These are phyloP conservation scores for Neurospora tetrasperma DNA, from an alignment of 495 filamentous ascomycete genomes.

Conservation along the genomic window DNA sequence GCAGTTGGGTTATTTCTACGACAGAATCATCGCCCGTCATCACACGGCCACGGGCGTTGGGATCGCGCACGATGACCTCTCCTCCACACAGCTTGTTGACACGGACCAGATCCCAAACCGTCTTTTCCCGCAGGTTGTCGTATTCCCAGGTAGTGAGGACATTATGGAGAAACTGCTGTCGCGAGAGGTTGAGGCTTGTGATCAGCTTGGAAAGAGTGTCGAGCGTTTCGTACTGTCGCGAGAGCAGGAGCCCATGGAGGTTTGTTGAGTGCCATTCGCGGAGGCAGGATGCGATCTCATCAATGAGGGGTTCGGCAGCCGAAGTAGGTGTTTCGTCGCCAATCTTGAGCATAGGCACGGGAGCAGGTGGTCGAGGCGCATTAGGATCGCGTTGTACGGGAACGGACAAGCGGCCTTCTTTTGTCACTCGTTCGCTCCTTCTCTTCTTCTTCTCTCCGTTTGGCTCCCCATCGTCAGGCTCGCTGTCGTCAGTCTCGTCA, in stretches of 20 bases:
- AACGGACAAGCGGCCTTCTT: conserved; percentile 25
- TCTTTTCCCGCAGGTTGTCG: conserved; percentile 61
- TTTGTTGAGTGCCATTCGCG: conserved; percentile 98
- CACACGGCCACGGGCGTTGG: conserved; percentile 68
- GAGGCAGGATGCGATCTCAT: conserved; percentile 92
- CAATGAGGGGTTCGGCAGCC: conserved; percentile 79
- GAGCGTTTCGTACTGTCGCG: conserved; percentile 65
- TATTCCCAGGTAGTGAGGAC: conserved; percentile 84
- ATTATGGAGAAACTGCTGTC: conserved; percentile 85
- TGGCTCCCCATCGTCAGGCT: conserved; percentile 20
- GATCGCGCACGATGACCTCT: conserved; percentile 89
- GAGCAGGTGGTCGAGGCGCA: conserved; percentile 71
- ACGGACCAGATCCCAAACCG: conserved; percentile 86
- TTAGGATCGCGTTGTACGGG: conserved; percentile 42
- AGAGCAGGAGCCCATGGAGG: conserved; percentile 83
- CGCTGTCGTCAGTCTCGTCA: conserved; percentile 37
- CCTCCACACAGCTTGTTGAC: conserved; percentile 88
- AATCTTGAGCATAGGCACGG: conserved; percentile 94
- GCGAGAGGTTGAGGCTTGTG: conserved; percentile 64
- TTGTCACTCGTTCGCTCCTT: conserved; percentile 11
- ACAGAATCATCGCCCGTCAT: conserved; percentile 88
- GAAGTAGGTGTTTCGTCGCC: conserved; percentile 93
- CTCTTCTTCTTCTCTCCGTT: conserved; percentile 21
- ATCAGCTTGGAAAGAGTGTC: conserved; percentile 75
- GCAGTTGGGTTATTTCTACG: conserved; percentile 79